phyloP scores from a whole-genome alignment of 495 filamentous ascomycete species.

The Bacidia gigantensis region DNA sequence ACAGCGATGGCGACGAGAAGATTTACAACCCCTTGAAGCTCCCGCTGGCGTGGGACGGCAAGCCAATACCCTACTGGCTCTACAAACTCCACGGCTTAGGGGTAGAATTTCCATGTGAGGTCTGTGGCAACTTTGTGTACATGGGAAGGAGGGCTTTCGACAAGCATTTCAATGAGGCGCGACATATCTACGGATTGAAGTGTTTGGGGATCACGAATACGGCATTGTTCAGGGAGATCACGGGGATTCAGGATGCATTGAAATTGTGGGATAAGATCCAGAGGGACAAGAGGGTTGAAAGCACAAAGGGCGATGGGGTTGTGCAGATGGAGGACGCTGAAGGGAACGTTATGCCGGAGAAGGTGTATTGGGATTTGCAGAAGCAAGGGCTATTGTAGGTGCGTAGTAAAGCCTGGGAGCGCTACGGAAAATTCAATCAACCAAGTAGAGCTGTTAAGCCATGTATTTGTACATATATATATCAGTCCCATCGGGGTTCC shows the following conservation, averaged over 20 bases:
- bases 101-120: conserved; percentile 88
- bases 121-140: conserved; percentile 96
- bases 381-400: conserved; percentile 2
- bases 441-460: neutral
- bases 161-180: conserved; percentile 91
- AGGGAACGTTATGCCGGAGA: conserved; percentile 97
- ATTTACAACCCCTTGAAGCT: conserved; percentile 96
- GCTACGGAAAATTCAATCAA: neutral
- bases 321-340: conserved; percentile 97
- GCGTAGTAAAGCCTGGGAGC: neutral
- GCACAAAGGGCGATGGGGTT: conserved; percentile 60
- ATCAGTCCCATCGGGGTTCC: neutral
- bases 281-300: conserved; percentile 66
- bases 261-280: conserved; percentile 89
- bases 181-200: conserved; percentile 84
- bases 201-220: conserved; percentile 90
- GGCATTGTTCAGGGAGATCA: conserved; percentile 86
- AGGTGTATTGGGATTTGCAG: conserved; percentile 68
- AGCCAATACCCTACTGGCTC: conserved; percentile 97
- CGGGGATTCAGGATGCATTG: conserved; percentile 73
- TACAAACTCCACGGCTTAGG: conserved; percentile 94
- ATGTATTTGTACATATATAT: neutral
- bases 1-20: conserved; percentile 62
- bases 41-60: conserved; percentile 92
- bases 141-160: conserved; percentile 92